These are phyloP conservation scores for Penicillium polonicum DNA, from an alignment of 2,329 filamentous ascomycete species.

Conservation along the genomic window DNA sequence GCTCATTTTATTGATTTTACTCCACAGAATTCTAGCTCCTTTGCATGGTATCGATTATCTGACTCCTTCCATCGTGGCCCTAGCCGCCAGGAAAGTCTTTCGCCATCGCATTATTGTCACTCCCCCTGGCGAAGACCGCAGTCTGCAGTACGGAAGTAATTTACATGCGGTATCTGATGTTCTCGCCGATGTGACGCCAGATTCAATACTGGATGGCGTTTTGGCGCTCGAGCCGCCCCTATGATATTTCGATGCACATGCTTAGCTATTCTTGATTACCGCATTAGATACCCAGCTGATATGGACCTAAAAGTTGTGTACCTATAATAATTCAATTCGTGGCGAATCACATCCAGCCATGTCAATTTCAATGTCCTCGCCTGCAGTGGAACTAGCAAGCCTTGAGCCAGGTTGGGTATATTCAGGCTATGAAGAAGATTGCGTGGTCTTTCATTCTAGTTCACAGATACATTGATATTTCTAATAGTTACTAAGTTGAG, in stretches of 20 bases:
- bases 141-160: slow-evolving; percentile 90
- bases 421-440: not conserved
- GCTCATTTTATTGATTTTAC: not conserved
- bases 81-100: slow-evolving; percentile 86
- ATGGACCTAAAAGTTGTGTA: not conserved
- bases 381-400: not conserved
- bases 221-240: slow-evolving; percentile 58
- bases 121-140: slow-evolving; percentile 70
- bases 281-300: slow-evolving; percentile 4
- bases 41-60: slow-evolving; percentile 78
- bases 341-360: not conserved
- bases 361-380: not conserved
- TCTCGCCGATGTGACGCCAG: slow-evolving; percentile 59
- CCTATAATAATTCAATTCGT: not conserved
- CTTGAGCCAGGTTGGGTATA: not conserved
- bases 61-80: slow-evolving; percentile 76
- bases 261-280: not conserved
- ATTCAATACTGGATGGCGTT: slow-evolving; percentile 59
- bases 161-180: slow-evolving; percentile 65
- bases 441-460: not conserved
- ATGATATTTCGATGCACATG: slow-evolving; percentile 28
- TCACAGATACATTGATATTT: not conserved
- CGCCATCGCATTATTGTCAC: slow-evolving; percentile 76
- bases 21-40: slow-evolving; percentile 60
- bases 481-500: not conserved